phyloP scores from a whole-genome alignment of 106 monocot genomes.

The Allium sativum region DNA sequence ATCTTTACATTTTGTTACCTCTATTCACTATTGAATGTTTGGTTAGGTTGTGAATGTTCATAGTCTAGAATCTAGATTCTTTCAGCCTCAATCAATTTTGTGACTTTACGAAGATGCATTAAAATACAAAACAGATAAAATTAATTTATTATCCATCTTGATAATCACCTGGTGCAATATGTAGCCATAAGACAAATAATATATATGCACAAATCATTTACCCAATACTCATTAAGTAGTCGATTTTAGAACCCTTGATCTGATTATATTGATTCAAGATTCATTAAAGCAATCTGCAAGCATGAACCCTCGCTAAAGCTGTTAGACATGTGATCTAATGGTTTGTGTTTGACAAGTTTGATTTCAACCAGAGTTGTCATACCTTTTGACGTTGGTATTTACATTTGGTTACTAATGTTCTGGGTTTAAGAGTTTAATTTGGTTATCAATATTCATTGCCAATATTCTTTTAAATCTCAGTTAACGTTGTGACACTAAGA shows the following conservation, averaged over 20 bases:
- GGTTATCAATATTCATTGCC: not conserved
- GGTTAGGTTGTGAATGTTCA: not conserved
- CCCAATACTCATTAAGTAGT: too few relatives aligned
- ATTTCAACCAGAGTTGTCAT: not conserved
- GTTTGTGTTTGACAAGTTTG: too few relatives aligned
- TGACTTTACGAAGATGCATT: not conserved
- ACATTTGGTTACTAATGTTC: not conserved
- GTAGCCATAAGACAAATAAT: slow-evolving; percentile 62
- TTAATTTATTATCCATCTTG: not conserved
- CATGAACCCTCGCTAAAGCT: too few relatives aligned
- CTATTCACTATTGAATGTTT: not conserved
- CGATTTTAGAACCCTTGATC: too few relatives aligned
- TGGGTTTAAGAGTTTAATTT: not conserved
- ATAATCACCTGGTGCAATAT: slow-evolving; percentile 80
- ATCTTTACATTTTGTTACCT: not conserved
- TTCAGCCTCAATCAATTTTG: not conserved
- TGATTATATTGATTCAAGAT: too few relatives aligned
- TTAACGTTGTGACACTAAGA: not conserved
- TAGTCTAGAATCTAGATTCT: not conserved
- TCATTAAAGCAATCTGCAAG: too few relatives aligned
- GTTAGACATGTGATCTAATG: too few relatives aligned
- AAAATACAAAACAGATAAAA: not conserved
- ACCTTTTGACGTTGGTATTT: not conserved
- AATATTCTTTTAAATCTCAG: not conserved
- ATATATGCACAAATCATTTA: too few relatives aligned